Evolutionary conservation across 805 yeast genomes (phyloP).

Genomic region (Candida suzukii): DNA sequence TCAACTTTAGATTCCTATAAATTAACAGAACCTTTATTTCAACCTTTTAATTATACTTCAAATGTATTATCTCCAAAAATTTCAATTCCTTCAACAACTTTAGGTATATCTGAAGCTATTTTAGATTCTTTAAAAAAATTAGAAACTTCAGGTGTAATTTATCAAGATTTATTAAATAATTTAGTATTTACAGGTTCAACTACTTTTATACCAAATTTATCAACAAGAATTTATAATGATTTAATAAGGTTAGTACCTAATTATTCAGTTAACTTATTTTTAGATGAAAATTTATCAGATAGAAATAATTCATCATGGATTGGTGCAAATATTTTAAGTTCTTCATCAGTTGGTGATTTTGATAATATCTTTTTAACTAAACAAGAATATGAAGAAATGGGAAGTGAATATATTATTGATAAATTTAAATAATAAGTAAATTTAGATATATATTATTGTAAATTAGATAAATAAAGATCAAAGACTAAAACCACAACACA

Average conservation of each 20-base stretch:
- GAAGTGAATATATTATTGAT: constrained; percentile 38
- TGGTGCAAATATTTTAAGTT: constrained; percentile 64
- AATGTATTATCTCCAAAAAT: constrained; percentile 25
- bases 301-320: constrained; percentile 58
- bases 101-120: constrained; percentile 41
- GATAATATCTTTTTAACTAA: constrained; percentile 56
- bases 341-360: constrained; percentile 41
- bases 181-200: constrained; percentile 59
- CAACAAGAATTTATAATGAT: constrained; percentile 49
- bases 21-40: constrained; percentile 63
- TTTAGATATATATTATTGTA: no score
- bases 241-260: constrained; percentile 48
- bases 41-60: constrained; percentile 44
- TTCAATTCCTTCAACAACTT: constrained; percentile 42
- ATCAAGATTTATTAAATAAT: constrained; percentile 33
- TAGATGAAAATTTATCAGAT: constrained; percentile 38
- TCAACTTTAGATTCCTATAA: constrained; percentile 43
- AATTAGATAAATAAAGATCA: no score
- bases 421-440: constrained; percentile 38
- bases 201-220: constrained; percentile 47
- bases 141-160: constrained; percentile 35
- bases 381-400: constrained; percentile 60
- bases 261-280: constrained; percentile 32
- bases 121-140: constrained; percentile 37
- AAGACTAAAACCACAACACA: no score